Evolutionary conservation across 2,329 filamentous ascomycete genomes (phyloP), one percentile per base, ranked within the genome.

Genomic region (Alternaria alternata): DNA sequence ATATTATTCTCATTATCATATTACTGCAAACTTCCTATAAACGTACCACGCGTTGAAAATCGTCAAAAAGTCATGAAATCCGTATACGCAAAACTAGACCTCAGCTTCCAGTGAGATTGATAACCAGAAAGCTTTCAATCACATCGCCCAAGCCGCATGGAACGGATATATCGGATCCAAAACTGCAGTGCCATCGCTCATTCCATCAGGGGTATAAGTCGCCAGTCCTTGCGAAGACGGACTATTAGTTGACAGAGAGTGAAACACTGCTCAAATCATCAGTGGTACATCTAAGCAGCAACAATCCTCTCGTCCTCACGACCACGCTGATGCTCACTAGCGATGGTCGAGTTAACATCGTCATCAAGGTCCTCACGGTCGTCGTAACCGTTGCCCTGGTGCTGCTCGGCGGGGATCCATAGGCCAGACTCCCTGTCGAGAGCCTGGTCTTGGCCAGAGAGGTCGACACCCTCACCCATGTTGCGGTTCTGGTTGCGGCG

Each of bases 361-460:
- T 86, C 85, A 20, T 89, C 87, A 36, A 68, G 57, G 12, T 89
- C 88, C 9, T 89, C 87, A 18, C 90, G 88, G 2, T 91, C 89
- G 14, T 89, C 87, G 30, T 88, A 86, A 58, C 86, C 85, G 57
- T 88, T 84, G 26, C 83, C 84, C 70, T 86, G 84, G 73, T 91
- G 89, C 22, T 24, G 22, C 22, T 24, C 22, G 5, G 91, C 91
- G 7, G 90, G 90, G 36, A 94, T 88, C 94, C 94, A 97, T 30
- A 89, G 82, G 63, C 88, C 88, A 12, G 91, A 92, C 75, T 94
- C 92, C 59, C 89, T 85, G 75, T 92, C 91, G 65, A 93, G 88
- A 63, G 92, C 90, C 48, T 87, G 86, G 75, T 97, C 94, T 81
- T 97, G 94, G 48, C 85, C 86, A 3, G 92, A 91, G 39, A 97